Evolutionary conservation across 2,329 filamentous ascomycete genomes (phyloP).

Genomic region (Thelonectria olida): DNA sequence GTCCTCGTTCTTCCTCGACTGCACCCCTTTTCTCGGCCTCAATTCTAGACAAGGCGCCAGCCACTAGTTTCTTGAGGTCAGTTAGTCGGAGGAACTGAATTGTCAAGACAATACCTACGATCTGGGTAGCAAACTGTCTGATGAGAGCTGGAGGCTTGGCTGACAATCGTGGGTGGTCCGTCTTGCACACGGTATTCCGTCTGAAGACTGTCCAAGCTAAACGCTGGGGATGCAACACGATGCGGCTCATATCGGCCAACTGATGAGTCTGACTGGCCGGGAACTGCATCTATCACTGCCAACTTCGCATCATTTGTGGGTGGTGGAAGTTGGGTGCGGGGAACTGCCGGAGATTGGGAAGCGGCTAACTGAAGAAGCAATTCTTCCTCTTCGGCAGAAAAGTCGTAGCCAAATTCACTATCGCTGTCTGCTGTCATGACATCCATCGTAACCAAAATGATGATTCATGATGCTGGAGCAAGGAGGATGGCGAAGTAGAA

Average conservation of each 20-base stretch:
- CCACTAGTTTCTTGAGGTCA: conserved; percentile 73
- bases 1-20: conserved; percentile 21
- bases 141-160: conserved; percentile 24
- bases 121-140: conserved; percentile 58
- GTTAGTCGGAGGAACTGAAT: conserved; percentile 58
- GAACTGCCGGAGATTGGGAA: conserved; percentile 25
- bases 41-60: conserved; percentile 48
- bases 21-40: conserved; percentile 26
- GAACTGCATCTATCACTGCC: conserved; percentile 35
- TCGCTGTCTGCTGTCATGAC: conserved; percentile 45
- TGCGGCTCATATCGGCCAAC: conserved; percentile 18
- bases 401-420: conserved; percentile 58
- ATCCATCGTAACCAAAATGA: conserved; percentile 13
- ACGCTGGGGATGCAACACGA: neutral
- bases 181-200: neutral
- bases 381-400: conserved; percentile 57
- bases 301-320: conserved; percentile 20
- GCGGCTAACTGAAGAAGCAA: conserved; percentile 47
- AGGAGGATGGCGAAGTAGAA: neutral
- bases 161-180: neutral
- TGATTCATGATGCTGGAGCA: conserved; percentile 7
- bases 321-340: conserved; percentile 2
- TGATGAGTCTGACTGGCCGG: conserved; percentile 26
- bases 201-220: conserved; percentile 13
- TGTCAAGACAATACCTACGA: conserved; percentile 53